Evolutionary conservation across 2,329 filamentous ascomycete species (phyloP), one percentile per base, ranked within the genome.

Genomic region (Coniochaeta hoffmannii): DNA sequence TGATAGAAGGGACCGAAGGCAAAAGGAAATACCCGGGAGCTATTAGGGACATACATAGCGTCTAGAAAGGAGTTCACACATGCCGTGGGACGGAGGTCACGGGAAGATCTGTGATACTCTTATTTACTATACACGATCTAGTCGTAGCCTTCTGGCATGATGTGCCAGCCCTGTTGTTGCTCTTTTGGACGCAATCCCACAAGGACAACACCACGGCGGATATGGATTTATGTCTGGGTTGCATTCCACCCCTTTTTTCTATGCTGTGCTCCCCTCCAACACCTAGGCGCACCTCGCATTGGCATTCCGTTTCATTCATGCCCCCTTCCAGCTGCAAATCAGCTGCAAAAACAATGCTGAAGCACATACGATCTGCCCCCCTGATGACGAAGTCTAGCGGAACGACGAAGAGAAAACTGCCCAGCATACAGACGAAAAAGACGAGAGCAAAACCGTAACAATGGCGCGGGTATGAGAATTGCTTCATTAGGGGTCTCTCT

Each of bases 401-500:
- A 41, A 41, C 36, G 36, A 41, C 36, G 4, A 41, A 41, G 34
- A 36, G 34, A 36, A n/a, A 36, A n/a, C n/a, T 36, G 36, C 36
- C 4, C 17, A 41, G 24, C 5, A 41, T 19, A 10, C 17, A 24
- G 36, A 22, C 17, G 36, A 19, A 28, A 32, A 19, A 5, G 22
- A 22, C n/a, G n/a, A 41, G 19, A 28, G 14, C 41, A 26, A 26
- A 26, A 44, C 36, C 19, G 36, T 22, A 46, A 46, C 41, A 28
- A 28, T 8, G 11, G 41, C 41, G 41, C 22, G 49, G 49, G 49
- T 34, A 51, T 69, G 78, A 80, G 66, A 77, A 74, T 76, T 76
- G 74, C 73, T 77, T 78, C 73, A 74, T 79, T 75, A 75, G 66
- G 55, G 44, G 26, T 32, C 38, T 70, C 32, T 53, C 19, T 62